Evolutionary conservation across 148 eudicot species (phyloP).

Genomic region (Polygonum maritimum): DNA sequence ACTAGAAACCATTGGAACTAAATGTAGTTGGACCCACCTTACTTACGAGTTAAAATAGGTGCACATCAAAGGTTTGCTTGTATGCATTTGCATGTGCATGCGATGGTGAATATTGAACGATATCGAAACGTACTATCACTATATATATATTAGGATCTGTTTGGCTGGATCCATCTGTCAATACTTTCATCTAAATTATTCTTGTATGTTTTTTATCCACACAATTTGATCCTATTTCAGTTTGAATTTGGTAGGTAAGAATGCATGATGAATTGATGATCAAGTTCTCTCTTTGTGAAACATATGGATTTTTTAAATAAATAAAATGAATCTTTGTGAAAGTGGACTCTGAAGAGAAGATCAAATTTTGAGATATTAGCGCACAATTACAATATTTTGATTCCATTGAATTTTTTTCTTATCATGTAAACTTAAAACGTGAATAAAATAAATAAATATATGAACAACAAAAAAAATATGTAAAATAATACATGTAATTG

Average conservation of each 20-base stretch:
- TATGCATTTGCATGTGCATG: neutral
- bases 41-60: neutral
- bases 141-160: neutral
- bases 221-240: neutral
- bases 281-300: neutral
- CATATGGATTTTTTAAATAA: neutral
- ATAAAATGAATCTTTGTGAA: too few species aligned
- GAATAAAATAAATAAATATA: too few species aligned
- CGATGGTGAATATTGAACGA: slow-evolving; percentile 4
- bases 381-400: too few species aligned
- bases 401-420: too few species aligned
- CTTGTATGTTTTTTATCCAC: neutral
- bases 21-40: neutral
- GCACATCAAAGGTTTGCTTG: neutral
- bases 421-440: too few species aligned
- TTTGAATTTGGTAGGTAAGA: neutral
- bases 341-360: too few species aligned
- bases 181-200: slow-evolving; percentile 6
- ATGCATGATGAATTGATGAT: too few species aligned
- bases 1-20: neutral
- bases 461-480: too few species aligned
- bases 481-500: too few species aligned
- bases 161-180: slow-evolving; percentile 14
- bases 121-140: neutral
- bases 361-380: too few species aligned